phyloP scores from a whole-genome alignment of 2,329 filamentous ascomycete species.

The Sclerotinia glacialis region DNA sequence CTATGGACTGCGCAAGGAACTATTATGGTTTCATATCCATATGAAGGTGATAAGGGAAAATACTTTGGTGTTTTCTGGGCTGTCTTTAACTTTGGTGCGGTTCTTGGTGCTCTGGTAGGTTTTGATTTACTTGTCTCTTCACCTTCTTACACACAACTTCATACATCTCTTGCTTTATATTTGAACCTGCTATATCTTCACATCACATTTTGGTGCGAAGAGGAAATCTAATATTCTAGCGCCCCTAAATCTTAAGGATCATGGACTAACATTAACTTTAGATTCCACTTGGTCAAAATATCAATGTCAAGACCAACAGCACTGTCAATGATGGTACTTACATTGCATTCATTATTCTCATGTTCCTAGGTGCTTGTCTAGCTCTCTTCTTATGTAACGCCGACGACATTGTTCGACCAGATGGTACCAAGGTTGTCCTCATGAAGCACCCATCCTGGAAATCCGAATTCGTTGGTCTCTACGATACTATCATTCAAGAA shows the following conservation, averaged over 20 bases:
- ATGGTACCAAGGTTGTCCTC: slow-evolving; percentile 76
- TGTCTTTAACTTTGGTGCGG: slow-evolving; percentile 89
- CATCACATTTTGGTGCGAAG: neutral
- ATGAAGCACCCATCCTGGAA: slow-evolving; percentile 91
- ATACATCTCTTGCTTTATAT: neutral
- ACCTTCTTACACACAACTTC: neutral
- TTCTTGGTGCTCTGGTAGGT: slow-evolving; percentile 69
- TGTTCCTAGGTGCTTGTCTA: slow-evolving; percentile 67
- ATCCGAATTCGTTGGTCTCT: slow-evolving; percentile 73
- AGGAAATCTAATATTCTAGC: too few relatives aligned
- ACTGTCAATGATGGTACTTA: slow-evolving; percentile 77
- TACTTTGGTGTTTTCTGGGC: slow-evolving; percentile 94
- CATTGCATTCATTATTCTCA: slow-evolving; percentile 82
- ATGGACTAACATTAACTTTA: slow-evolving; percentile 32
- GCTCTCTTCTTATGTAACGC: slow-evolving; percentile 70
- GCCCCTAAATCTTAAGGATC: neutral
- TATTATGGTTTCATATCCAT: slow-evolving; percentile 87
- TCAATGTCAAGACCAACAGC: slow-evolving; percentile 51
- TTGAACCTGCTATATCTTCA: neutral
- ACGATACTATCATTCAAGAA: slow-evolving; percentile 67
- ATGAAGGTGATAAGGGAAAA: slow-evolving; percentile 76
- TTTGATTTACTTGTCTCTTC: neutral
- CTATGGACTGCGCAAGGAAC: slow-evolving; percentile 81
- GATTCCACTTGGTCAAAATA: slow-evolving; percentile 73
- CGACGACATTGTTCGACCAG: slow-evolving; percentile 67